phyloP scores from a whole-genome alignment of 2,329 filamentous ascomycete genomes.

The Grosmannia clavigera region DNA sequence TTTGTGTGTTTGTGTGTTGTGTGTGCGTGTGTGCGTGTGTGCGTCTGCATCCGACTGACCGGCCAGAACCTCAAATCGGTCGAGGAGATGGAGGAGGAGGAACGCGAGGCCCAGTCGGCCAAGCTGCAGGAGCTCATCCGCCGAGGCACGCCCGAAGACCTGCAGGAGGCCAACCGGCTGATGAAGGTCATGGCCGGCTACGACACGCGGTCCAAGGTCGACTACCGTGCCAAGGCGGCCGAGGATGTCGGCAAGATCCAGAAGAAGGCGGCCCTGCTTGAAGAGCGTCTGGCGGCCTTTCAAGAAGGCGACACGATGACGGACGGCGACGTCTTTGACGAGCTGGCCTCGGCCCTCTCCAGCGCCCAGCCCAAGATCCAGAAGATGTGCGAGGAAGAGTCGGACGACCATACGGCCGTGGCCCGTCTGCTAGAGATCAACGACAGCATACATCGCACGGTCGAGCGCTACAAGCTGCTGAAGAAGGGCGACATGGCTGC shows the following conservation, averaged over 20 bases:
- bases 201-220: slow-evolving; percentile 88
- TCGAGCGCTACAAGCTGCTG: slow-evolving; percentile 88
- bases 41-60: slow-evolving; percentile 16
- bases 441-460: slow-evolving; percentile 94
- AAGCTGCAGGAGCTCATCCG: slow-evolving; percentile 96
- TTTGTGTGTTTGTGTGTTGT: not conserved
- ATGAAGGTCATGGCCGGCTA: slow-evolving; percentile 99
- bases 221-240: slow-evolving; percentile 94
- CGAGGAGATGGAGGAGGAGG: slow-evolving; percentile 98
- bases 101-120: slow-evolving; percentile 87
- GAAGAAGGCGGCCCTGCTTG: slow-evolving; percentile 82
- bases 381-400: slow-evolving; percentile 98
- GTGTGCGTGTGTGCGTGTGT: no score
- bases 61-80: slow-evolving; percentile 80
- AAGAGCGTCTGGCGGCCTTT: slow-evolving; percentile 83
- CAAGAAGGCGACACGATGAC: slow-evolving; percentile 66
- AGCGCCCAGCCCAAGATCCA: slow-evolving; percentile 98
- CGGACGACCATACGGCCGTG: slow-evolving; percentile 90
- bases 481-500: slow-evolving; percentile 88
- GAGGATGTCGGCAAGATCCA: slow-evolving; percentile 92
- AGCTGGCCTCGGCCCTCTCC: slow-evolving; percentile 77
- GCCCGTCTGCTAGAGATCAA: slow-evolving; percentile 95
- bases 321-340: slow-evolving; percentile 59
- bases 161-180: slow-evolving; percentile 85
- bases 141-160: slow-evolving; percentile 77